phyloP scores from a whole-genome alignment of 306 rosid genomes.

The Pterocarpus macrocarpus region DNA sequence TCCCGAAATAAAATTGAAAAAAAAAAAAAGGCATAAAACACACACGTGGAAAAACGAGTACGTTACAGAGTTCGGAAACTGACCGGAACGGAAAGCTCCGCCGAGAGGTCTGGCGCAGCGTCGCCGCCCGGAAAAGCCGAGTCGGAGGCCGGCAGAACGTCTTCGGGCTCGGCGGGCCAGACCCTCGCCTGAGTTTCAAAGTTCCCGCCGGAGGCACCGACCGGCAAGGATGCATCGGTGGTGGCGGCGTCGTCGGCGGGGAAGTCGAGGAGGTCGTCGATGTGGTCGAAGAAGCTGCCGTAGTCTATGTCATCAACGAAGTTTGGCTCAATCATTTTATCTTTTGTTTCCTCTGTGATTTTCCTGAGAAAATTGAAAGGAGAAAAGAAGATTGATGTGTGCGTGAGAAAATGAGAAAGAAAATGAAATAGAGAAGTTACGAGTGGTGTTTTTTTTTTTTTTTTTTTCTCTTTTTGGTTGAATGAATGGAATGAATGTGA shows the following conservation, averaged over 20 bases:
- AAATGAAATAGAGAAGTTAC: not conserved
- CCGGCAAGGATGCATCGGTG: not conserved
- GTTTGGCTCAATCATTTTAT: conserved; percentile 49
- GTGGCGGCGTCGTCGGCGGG: conserved; percentile 55
- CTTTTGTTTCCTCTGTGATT: not conserved
- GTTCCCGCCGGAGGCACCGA: not conserved
- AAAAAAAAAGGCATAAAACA: not conserved
- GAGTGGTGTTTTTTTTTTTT: not conserved
- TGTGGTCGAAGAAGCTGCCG: conserved; percentile 83
- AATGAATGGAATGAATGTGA: not conserved
- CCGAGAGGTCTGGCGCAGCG: conserved; percentile 68
- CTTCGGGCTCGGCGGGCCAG: conserved; percentile 53
- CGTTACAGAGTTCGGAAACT: conserved; percentile 29
- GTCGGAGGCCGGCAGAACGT: conserved; percentile 47
- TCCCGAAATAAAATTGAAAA: too few relatives aligned
- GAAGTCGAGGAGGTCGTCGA: conserved; percentile 83
- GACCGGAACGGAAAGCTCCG: conserved; percentile 86
- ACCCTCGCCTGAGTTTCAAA: conserved; percentile 46
- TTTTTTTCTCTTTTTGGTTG: not conserved
- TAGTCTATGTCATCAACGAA: conserved; percentile 77
- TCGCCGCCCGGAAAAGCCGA: conserved; percentile 55
- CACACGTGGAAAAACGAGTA: conserved; percentile 6
- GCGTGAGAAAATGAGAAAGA: not conserved
- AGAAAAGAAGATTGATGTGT: not conserved
- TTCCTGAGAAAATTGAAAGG: conserved; percentile 42